These are phyloP conservation scores for Perilla frutescens DNA, from an alignment of 257 asterid genomes.

Conservation along the genomic window DNA sequence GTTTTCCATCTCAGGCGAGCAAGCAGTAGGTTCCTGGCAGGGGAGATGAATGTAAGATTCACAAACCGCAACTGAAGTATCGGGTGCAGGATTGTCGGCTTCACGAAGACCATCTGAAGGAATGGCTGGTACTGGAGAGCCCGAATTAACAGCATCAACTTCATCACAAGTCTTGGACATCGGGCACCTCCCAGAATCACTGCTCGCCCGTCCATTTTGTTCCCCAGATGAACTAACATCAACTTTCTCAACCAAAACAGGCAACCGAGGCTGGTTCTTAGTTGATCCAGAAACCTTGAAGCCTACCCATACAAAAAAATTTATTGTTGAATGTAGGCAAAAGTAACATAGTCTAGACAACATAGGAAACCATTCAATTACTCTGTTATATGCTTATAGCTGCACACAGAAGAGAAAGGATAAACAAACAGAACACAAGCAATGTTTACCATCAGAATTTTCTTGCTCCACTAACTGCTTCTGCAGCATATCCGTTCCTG, in stretches of 20 bases:
- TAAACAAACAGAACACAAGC: background rate
- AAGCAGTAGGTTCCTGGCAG: constrained; percentile 6
- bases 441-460: constrained; percentile 59
- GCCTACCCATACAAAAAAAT: constrained; percentile 40
- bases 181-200: constrained; percentile 33
- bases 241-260: constrained; percentile 43
- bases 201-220: constrained; percentile 33
- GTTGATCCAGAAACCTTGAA: constrained; percentile 37
- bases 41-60: constrained; percentile 11
- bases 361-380: constrained; percentile 3
- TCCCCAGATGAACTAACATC: constrained; percentile 42
- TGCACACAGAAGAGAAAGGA: background rate
- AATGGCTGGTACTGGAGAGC: constrained; percentile 26
- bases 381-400: background rate
- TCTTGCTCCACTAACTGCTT: constrained; percentile 64
- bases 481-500: constrained; percentile 95
- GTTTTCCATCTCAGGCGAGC: constrained; percentile 26
- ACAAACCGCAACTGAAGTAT: constrained; percentile 19
- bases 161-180: constrained; percentile 30
- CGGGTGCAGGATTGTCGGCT: constrained; percentile 23
- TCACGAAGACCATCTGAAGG: constrained; percentile 33
- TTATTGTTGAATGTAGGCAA: constrained; percentile 28
- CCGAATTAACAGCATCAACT: constrained; percentile 31
- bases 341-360: constrained; percentile 9
- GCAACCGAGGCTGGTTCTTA: constrained; percentile 39